Base-by-base conservation (phyloP, 441 rosid genomes). In the Pelargonium myrrhifolium region DNA sequence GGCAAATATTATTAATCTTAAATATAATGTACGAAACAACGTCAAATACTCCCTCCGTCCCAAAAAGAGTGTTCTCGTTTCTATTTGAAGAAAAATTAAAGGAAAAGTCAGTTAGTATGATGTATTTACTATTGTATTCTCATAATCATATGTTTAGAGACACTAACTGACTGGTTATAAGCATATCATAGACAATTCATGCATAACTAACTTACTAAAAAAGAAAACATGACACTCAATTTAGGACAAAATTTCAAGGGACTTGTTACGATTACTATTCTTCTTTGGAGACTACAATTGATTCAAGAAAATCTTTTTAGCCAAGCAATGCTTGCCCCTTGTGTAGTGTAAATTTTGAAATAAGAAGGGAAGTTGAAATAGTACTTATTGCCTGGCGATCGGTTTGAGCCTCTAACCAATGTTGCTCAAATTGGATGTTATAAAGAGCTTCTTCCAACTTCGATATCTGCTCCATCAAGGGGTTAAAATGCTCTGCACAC, bases 351-450 rank as follows among this genome's bases (percentile, higher is more conserved):
- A 45, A 45, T 9, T 3, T 14, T 14, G 15, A 45, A 45, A 45
- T 45, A 45, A 14, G 15, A 3, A 45, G 51, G 51, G 51, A 64
- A 60, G 37, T 70, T 59, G 10, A 15, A 24, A 37, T 42, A 20
- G 66, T 85, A 80, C 90, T 84, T 28, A 82, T 71, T 22, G 83
- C 84, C 69, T 87, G 93, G 53, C 86, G 84, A 61, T 82, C 85
- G 0, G 85, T 82, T 76, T 85, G 93, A 72, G 90, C 90, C 75
- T 84, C 87, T 37, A 87, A 66, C 90, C 93, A 87, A 67, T 81
- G 90, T 68, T 87, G 90, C 60, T 87, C 85, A 49, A 87, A 87
- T 45, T 84, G 89, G 71, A 87, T 84, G 68, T 82, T 77, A 81
- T 80, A 78, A 26, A 85, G 84, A 26, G 87, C 86, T 31, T 84